These are phyloP conservation scores for Aspergillus tanneri DNA, from an alignment of 2,329 filamentous ascomycete genomes.

Conservation along the genomic window DNA sequence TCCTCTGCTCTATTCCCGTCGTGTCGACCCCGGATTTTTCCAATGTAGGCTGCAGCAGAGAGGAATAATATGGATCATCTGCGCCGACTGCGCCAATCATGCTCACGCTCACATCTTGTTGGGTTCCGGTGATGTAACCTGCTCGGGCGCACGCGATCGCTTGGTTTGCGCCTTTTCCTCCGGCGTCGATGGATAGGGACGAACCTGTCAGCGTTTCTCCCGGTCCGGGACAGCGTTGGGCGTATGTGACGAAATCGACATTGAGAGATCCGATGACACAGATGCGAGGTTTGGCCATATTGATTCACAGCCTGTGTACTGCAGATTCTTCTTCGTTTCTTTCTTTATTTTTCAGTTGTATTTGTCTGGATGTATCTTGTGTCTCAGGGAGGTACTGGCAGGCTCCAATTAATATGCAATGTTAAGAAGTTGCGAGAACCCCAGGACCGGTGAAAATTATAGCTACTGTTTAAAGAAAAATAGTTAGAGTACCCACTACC, in stretches of 20 bases:
- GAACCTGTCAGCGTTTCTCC: slow-evolving; percentile 84
- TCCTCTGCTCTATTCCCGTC: slow-evolving; percentile 50
- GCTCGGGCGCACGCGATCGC: slow-evolving; percentile 77
- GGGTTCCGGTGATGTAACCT: slow-evolving; percentile 14
- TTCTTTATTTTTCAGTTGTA: background rate
- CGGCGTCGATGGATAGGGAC: slow-evolving; percentile 75
- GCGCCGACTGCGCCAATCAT: slow-evolving; percentile 73
- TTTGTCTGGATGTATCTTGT: background rate
- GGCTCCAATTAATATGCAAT: background rate
- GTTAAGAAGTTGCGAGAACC: background rate
- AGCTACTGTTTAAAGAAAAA: background rate
- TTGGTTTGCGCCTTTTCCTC: slow-evolving; percentile 95
- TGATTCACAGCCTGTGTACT: background rate
- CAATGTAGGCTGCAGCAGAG: slow-evolving; percentile 59
- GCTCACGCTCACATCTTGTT: slow-evolving; percentile 49
- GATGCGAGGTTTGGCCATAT: background rate
- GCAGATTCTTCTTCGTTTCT: background rate
- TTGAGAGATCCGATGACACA: slow-evolving; percentile 85
- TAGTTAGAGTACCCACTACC: background rate
- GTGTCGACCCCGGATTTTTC: slow-evolving; percentile 62
- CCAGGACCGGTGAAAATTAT: background rate
- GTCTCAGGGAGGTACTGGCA: too few relatives aligned
- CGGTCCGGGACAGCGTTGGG: slow-evolving; percentile 74
- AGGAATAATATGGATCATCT: slow-evolving; percentile 61
- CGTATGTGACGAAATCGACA: slow-evolving; percentile 86